Conservation (phyloP, 1,284 basidiomycete genomes). For the Pisolithus thermaeus region DNA sequence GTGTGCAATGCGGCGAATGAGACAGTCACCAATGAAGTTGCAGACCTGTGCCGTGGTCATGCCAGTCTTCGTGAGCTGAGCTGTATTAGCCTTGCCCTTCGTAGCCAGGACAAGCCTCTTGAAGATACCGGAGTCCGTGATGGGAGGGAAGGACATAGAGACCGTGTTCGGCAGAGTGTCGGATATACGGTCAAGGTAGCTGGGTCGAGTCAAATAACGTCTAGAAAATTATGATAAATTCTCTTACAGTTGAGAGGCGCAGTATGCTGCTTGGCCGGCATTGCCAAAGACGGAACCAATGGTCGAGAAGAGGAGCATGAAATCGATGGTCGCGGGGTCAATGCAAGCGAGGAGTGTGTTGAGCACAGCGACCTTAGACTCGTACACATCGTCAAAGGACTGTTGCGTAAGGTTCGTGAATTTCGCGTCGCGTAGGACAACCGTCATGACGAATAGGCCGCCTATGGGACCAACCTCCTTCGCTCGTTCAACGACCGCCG, state of each 20-base stretch:
- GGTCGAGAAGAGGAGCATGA: slow-evolving; percentile 28
- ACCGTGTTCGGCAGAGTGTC: slow-evolving; percentile 25
- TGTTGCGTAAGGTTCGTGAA: slow-evolving; percentile 29
- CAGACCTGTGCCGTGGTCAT: slow-evolving; percentile 29
- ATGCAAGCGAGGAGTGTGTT: slow-evolving; percentile 19
- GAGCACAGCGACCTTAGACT: slow-evolving; percentile 26
- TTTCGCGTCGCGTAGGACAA: slow-evolving; percentile 28
- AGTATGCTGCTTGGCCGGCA: slow-evolving; percentile 29
- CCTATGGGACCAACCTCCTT: slow-evolving; percentile 17
- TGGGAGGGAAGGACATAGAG: slow-evolving; percentile 30
- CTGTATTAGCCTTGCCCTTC: slow-evolving; percentile 24
- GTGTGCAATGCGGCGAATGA: slow-evolving; percentile 24
- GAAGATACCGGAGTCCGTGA: slow-evolving; percentile 28
- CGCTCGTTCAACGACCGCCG: slow-evolving; percentile 17
- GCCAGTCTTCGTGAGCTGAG: slow-evolving; percentile 25
- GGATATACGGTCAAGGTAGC: slow-evolving; percentile 25
- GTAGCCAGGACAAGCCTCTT: slow-evolving; percentile 23
- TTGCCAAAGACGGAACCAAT: slow-evolving; percentile 29
- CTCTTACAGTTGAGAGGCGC: slow-evolving; percentile 24
- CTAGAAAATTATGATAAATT: neutral
- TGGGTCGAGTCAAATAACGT: slow-evolving; percentile 6
- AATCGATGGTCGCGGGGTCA: slow-evolving; percentile 23
- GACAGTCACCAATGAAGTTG: slow-evolving; percentile 27
- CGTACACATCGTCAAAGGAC: slow-evolving; percentile 27
- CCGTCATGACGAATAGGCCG: slow-evolving; percentile 27